A percentile compares a stretch with the other conserved stretches of the same genome.
These are phyloP conservation scores for Taphrina flavorubra DNA, from an alignment of 1,139 yeast genomes.

Conservation along the genomic window DNA sequence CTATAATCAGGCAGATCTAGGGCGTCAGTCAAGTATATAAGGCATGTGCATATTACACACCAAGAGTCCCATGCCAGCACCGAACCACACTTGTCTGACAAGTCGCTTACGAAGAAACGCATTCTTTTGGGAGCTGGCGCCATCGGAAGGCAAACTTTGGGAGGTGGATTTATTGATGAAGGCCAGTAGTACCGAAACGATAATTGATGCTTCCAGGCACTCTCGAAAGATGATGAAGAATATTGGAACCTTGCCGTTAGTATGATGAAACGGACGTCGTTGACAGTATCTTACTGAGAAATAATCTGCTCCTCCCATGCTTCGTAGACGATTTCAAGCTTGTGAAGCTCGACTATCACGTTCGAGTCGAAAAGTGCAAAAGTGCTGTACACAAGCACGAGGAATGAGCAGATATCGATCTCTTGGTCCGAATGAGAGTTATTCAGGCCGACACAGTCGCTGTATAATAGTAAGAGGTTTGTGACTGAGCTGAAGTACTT, in stretches of 20 bases:
- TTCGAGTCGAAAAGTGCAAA: too few species aligned
- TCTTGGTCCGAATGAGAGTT: too few species aligned
- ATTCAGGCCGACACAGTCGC: too few species aligned
- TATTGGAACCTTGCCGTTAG: slow-evolving; percentile 51
- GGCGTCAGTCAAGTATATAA: slow-evolving; percentile 48
- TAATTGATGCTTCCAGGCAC: slow-evolving; percentile 85
- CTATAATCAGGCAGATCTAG: slow-evolving; percentile 70
- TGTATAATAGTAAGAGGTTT: too few species aligned
- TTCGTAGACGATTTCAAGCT: slow-evolving; percentile 2
- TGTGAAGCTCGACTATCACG: neutral
- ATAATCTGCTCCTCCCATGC: slow-evolving; percentile 26
- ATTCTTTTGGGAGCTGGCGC: slow-evolving; percentile 50
- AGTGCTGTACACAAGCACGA: too few species aligned
- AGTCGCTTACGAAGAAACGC: slow-evolving; percentile 64
- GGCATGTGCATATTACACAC: neutral
- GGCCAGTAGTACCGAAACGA: slow-evolving; percentile 85
- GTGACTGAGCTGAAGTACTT: too few species aligned
- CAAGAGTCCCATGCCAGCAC: slow-evolving; percentile 71
- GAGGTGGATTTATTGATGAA: slow-evolving; percentile 72
- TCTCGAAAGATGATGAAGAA: slow-evolving; percentile 91
- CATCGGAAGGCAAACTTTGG: slow-evolving; percentile 50
- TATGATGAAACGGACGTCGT: neutral
- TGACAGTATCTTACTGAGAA: slow-evolving; percentile 3
- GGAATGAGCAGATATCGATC: too few species aligned
- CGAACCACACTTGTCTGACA: slow-evolving; percentile 77